Percentiles rank a stretch among this genome's conserved stretches.
Evolutionary conservation across 371 early-diverging fungal species (phyloP).

Genomic region (Mucor mucedo): DNA sequence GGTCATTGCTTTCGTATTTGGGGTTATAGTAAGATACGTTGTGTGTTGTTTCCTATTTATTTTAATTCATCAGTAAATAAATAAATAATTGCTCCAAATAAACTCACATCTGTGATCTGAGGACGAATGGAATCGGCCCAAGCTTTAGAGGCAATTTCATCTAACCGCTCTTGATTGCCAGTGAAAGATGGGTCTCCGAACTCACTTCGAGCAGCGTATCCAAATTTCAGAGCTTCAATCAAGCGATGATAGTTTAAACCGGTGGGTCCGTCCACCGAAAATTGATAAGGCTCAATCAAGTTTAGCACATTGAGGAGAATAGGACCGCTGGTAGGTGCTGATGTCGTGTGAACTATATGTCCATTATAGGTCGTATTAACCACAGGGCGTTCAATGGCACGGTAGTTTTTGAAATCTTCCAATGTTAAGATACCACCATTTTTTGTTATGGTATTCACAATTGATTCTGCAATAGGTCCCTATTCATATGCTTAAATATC

Average conservation of each 20-base stretch:
- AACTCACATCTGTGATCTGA: constrained; percentile 69
- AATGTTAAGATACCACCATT: constrained; percentile 83
- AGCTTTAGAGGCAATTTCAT: constrained; percentile 71
- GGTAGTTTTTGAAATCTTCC: constrained; percentile 80
- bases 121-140: constrained; percentile 65
- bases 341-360: constrained; percentile 63
- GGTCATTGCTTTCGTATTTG: constrained; percentile 71
- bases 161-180: constrained; percentile 49
- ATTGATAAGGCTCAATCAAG: constrained; percentile 81
- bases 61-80: background rate
- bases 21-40: constrained; percentile 77
- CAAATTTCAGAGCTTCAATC: constrained; percentile 91
- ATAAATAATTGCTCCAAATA: background rate
- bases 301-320: constrained; percentile 85
- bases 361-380: constrained; percentile 77
- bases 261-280: constrained; percentile 55
- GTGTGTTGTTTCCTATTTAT: constrained; percentile 35
- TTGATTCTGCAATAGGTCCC: constrained; percentile 77
- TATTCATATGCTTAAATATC: background rate
- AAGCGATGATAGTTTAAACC: constrained; percentile 75
- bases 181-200: constrained; percentile 81
- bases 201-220: constrained; percentile 81
- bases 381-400: constrained; percentile 60
- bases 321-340: constrained; percentile 87
- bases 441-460: constrained; percentile 70